These are phyloP conservation scores for Capsicum baccatum DNA, from an alignment of 257 asterid genomes.

Conservation along the genomic window DNA sequence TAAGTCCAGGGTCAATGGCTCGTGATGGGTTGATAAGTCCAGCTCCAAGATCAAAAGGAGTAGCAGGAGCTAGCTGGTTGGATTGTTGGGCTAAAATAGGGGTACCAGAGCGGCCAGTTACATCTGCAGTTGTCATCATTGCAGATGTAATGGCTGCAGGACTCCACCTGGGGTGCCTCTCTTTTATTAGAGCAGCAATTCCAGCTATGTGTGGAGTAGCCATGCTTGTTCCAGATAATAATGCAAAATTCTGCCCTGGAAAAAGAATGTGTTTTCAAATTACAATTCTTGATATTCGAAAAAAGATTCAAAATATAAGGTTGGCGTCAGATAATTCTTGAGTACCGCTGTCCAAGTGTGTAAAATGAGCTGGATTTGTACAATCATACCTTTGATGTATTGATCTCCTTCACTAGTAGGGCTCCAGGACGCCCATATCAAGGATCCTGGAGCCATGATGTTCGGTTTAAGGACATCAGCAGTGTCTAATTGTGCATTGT, in stretches of 20 bases:
- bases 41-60: slow-evolving; percentile 70
- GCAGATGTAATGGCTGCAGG: slow-evolving; percentile 70
- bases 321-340: background rate
- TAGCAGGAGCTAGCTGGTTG: slow-evolving; percentile 52
- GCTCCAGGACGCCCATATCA: slow-evolving; percentile 83
- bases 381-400: slow-evolving; percentile 48
- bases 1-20: slow-evolving; percentile 73
- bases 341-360: background rate
- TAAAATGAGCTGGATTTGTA: background rate
- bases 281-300: background rate
- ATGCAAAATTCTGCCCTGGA: slow-evolving; percentile 60
- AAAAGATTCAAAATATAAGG: background rate
- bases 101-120: slow-evolving; percentile 44
- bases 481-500: slow-evolving; percentile 54
- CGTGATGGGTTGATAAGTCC: slow-evolving; percentile 61
- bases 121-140: slow-evolving; percentile 70
- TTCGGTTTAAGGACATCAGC: slow-evolving; percentile 78
- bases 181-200: slow-evolving; percentile 67
- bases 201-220: slow-evolving; percentile 73
- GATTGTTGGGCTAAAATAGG: slow-evolving; percentile 53
- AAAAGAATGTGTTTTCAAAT: background rate
- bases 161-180: slow-evolving; percentile 62
- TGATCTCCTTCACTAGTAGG: slow-evolving; percentile 66
- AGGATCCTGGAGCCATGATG: slow-evolving; percentile 81
- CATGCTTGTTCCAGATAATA: slow-evolving; percentile 78